Percentiles rank a stretch among this genome's conserved stretches.
Conservation (phyloP, 257 asterid genomes). For the Datura wrightii region DNA sequence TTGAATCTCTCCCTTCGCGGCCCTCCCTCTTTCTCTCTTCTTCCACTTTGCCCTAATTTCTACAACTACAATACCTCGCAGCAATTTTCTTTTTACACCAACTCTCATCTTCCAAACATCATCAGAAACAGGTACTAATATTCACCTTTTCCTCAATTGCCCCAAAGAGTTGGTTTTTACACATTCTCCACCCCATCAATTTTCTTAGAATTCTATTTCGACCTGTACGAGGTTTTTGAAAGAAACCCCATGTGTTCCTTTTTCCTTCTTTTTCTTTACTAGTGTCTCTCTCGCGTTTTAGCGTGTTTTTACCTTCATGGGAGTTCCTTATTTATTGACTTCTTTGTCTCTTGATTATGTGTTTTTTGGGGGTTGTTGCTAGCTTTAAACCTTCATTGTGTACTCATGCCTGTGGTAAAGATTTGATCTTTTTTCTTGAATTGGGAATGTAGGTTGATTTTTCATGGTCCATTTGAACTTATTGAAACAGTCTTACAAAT, state of each 20-base stretch:
- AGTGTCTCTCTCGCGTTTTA: background rate
- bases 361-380: background rate
- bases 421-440: background rate
- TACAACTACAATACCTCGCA: background rate
- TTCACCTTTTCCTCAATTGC: constrained; percentile 6
- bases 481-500: background rate
- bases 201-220: constrained; percentile 10
- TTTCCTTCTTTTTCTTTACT: no score
- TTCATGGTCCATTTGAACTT: constrained; percentile 9
- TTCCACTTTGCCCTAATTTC: constrained; percentile 12
- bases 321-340: background rate
- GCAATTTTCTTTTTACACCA: background rate
- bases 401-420: background rate
- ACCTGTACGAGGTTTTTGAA: constrained; percentile 13
- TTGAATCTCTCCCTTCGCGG: constrained; percentile 16
- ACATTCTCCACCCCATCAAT: background rate
- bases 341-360: constrained; percentile 10
- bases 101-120: background rate
- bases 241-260: background rate
- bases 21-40: constrained; percentile 24
- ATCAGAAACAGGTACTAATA: background rate
- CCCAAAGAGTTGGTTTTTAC: constrained; percentile 14
- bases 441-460: background rate
- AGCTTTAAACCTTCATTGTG: background rate
- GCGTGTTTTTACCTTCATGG: background rate